phyloP scores from a whole-genome alignment of 106 monocot species.

The Apostasia ramifera region DNA sequence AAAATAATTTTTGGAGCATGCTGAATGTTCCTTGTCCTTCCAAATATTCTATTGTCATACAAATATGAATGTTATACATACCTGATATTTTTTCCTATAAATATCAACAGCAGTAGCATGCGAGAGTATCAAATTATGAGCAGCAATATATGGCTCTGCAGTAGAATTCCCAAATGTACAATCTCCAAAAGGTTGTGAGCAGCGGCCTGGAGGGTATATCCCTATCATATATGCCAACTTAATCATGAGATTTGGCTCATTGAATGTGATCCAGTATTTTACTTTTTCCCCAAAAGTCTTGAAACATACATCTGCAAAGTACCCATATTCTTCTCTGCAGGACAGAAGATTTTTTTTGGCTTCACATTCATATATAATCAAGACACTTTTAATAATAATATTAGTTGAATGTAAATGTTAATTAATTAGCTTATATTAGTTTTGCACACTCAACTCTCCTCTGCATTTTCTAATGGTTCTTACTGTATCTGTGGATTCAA shows the following conservation, averaged over 20 bases:
- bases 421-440: no score
- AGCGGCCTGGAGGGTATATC: slow-evolving; percentile 27
- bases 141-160: slow-evolving; percentile 12
- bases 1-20: no score
- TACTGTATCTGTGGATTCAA: slow-evolving; percentile 33
- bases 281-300: slow-evolving; percentile 44
- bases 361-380: no score
- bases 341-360: no score
- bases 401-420: no score
- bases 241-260: slow-evolving; percentile 38
- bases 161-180: slow-evolving; percentile 9
- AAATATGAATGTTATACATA: background rate
- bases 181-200: slow-evolving; percentile 20
- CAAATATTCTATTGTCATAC: no score
- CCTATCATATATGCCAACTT: slow-evolving; percentile 20
- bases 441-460: no score
- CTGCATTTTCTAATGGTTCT: background rate
- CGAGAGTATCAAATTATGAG: slow-evolving; percentile 15
- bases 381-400: no score
- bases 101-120: slow-evolving; percentile 8
- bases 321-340: slow-evolving; percentile 46
- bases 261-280: slow-evolving; percentile 58
- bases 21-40: no score
- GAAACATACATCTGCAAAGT: slow-evolving; percentile 48
- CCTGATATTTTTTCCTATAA: slow-evolving; percentile 12